Conservation (phyloP, 768 basidiomycete species). For the Naganishia friedmannii region DNA sequence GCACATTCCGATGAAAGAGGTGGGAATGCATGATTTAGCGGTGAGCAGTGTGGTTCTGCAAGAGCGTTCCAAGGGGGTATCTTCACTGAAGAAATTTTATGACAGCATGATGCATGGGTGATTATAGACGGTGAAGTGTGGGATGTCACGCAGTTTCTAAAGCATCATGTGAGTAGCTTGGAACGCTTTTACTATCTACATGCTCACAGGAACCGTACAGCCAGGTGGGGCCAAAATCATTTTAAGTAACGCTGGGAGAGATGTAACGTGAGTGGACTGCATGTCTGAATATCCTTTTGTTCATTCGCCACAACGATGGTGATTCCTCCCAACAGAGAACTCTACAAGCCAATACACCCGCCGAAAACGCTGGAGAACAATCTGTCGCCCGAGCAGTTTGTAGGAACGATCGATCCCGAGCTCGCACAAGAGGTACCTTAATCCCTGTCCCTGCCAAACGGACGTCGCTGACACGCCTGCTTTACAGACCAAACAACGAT, state of each 20-base stretch:
- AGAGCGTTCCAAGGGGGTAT: neutral
- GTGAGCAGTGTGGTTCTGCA: neutral
- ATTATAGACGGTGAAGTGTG: constrained; percentile 48
- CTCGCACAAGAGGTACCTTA: constrained; percentile 33
- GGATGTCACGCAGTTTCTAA: constrained; percentile 45
- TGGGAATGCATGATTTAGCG: constrained; percentile 41
- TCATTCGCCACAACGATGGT: neutral
- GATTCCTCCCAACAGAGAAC: constrained; percentile 28
- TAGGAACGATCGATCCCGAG: constrained; percentile 43
- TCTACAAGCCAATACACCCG: constrained; percentile 47
- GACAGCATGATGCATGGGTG: constrained; percentile 47
- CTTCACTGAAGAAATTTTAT: no score
- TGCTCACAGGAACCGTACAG: constrained; percentile 17
- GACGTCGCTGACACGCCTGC: neutral
- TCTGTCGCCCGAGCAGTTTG: constrained; percentile 38
- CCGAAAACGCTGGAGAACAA: constrained; percentile 44
- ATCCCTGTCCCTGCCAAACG: neutral
- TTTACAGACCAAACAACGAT: constrained; percentile 27
- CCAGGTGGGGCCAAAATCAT: constrained; percentile 49
- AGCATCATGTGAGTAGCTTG: constrained; percentile 32
- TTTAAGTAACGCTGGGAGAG: constrained; percentile 44
- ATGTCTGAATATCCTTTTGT: neutral
- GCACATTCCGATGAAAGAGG: constrained; percentile 33
- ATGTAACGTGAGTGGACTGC: constrained; percentile 45
- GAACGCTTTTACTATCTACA: neutral